Evolutionary conservation across 352 stramenopile species (phyloP).

Genomic region (Peronospora farinosa): DNA sequence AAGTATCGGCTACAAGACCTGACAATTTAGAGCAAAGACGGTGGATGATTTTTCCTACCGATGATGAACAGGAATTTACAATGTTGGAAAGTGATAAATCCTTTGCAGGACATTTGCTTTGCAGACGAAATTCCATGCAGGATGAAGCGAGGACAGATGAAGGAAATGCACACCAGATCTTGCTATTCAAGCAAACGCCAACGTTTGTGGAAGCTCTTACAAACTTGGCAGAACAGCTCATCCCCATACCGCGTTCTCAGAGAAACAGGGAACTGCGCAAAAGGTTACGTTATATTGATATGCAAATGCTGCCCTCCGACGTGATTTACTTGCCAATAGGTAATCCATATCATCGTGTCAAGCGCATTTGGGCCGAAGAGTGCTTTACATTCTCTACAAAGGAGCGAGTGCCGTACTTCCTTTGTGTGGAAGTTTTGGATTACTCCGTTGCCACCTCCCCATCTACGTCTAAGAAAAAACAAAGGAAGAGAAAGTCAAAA

Average conservation of each 20-base stretch:
- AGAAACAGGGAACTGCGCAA: constrained; percentile 47
- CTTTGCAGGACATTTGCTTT: constrained; percentile 50
- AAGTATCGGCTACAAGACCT: constrained; percentile 43
- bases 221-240: constrained; percentile 57
- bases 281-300: constrained; percentile 42
- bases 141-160: constrained; percentile 55
- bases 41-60: constrained; percentile 55
- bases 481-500: constrained; percentile 26
- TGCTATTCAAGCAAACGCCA: constrained; percentile 62
- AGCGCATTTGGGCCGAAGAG: constrained; percentile 62
- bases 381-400: constrained; percentile 83
- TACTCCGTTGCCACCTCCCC: constrained; percentile 33
- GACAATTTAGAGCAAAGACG: constrained; percentile 46
- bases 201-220: constrained; percentile 65
- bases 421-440: constrained; percentile 78
- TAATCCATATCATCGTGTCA: constrained; percentile 70
- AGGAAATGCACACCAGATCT: constrained; percentile 54
- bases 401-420: constrained; percentile 75
- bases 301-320: constrained; percentile 54
- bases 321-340: constrained; percentile 77
- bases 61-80: constrained; percentile 35
- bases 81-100: constrained; percentile 42
- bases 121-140: constrained; percentile 43
- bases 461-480: constrained; percentile 20
- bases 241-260: constrained; percentile 35